Percentiles rank a stretch among this genome's conserved stretches.
Conservation (phyloP, 257 asterid species). For the Vinca minor region DNA sequence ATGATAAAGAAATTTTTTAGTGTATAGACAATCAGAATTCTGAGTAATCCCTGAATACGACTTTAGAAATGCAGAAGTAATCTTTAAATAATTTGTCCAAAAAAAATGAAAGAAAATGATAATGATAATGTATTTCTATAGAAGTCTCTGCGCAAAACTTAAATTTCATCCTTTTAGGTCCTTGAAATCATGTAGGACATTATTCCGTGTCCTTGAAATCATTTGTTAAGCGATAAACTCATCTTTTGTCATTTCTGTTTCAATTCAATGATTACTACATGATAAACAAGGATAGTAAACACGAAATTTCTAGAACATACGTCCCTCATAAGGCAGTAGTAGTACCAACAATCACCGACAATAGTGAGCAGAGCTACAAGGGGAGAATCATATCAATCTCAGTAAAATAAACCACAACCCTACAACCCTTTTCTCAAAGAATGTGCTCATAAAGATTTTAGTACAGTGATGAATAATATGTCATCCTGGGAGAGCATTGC, state of each 20-base stretch:
- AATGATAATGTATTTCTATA: not conserved
- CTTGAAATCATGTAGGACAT: not conserved
- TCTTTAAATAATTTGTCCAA: not conserved
- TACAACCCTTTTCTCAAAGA: not conserved
- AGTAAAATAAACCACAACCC: not conserved
- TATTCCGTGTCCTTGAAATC: not conserved
- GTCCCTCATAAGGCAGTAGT: not conserved
- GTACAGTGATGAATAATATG: not conserved
- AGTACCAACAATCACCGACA: not conserved
- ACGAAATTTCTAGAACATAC: not conserved
- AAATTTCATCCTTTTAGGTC: not conserved
- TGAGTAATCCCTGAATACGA: not conserved
- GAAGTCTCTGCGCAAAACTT: not conserved
- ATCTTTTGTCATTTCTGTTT: not conserved
- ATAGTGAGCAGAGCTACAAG: not conserved
- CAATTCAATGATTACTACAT: not conserved
- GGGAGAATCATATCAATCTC: not conserved
- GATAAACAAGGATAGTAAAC: not conserved
- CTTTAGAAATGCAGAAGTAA: not conserved
- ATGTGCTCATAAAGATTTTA: not conserved
- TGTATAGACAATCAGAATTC: not conserved
- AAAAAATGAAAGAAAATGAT: not conserved
- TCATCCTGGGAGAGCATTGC: not conserved
- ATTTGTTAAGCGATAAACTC: not conserved
- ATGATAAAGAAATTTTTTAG: conserved; percentile 11